A percentile compares a stretch with the other conserved stretches of the same genome.
Conservation (phyloP, 1,284 basidiomycete genomes). For the Phlebopus sp. region DNA sequence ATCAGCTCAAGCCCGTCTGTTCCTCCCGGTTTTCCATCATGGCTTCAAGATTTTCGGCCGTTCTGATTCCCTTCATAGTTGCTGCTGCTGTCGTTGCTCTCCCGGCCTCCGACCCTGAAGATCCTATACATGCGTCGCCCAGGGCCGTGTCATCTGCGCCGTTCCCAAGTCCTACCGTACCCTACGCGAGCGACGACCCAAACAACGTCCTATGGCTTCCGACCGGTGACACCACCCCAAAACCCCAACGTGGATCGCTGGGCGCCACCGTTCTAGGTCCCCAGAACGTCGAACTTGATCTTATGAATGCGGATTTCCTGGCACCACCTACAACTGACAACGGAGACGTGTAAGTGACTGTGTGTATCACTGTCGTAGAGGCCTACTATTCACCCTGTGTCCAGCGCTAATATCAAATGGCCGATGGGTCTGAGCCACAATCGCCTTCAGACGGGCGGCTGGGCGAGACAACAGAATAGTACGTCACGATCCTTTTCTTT, state of each 20-base stretch:
- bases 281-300: constrained; percentile 48
- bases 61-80: constrained; percentile 6
- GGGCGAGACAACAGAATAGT: constrained; percentile 72
- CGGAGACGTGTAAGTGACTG: constrained; percentile 52
- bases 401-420: constrained; percentile 65
- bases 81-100: constrained; percentile 1
- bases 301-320: constrained; percentile 59
- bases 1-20: neutral
- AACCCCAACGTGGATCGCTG: constrained; percentile 40
- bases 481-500: constrained; percentile 14
- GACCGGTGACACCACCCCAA: constrained; percentile 25
- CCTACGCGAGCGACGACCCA: constrained; percentile 49
- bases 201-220: constrained; percentile 45
- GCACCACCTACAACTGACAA: constrained; percentile 67
- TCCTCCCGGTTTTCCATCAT: neutral
- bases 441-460: constrained; percentile 67
- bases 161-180: constrained; percentile 37
- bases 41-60: constrained; percentile 3
- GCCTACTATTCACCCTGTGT: constrained; percentile 5
- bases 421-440: constrained; percentile 69
- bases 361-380: neutral
- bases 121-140: constrained; percentile 1
- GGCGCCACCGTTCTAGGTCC: constrained; percentile 59
- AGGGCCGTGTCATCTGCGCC: constrained; percentile 10
- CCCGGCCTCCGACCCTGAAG: neutral